phyloP scores from a whole-genome alignment of 371 early-diverging fungal species.

The Haplosporangium sp. region DNA sequence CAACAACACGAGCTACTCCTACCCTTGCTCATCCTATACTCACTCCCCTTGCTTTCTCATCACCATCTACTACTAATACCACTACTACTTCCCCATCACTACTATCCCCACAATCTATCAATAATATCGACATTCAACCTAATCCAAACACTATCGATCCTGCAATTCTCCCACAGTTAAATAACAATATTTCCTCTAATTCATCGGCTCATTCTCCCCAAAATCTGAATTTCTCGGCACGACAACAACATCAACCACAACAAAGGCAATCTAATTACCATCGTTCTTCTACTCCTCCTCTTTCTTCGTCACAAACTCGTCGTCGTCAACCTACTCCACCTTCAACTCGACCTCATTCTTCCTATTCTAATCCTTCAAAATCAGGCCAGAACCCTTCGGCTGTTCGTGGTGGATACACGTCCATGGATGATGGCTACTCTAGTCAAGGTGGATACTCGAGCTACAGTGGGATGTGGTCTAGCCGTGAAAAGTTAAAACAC shows the following conservation, averaged over 20 bases:
- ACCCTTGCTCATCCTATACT: background rate
- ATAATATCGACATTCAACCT: conserved; percentile 1
- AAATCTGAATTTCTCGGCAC: background rate
- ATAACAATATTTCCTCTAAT: background rate
- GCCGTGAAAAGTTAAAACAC: conserved; percentile 24
- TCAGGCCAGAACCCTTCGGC: conserved; percentile 1
- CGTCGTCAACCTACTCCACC: background rate
- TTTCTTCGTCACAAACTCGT: background rate
- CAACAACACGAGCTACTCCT: too few relatives aligned
- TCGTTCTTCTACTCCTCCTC: background rate
- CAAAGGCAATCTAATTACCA: background rate
- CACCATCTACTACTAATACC: background rate
- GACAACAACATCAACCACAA: background rate
- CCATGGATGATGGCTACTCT: conserved; percentile 54
- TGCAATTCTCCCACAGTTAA: too few relatives aligned
- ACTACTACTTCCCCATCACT: conserved; percentile 5
- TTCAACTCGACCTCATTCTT: background rate
- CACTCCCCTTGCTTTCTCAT: background rate
- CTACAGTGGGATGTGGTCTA: conserved; percentile 45
- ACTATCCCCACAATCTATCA: background rate
- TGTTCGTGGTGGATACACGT: conserved; percentile 23
- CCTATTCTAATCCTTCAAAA: background rate
- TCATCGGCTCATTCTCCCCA: background rate
- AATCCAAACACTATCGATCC: conserved; percentile 1
- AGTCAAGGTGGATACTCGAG: conserved; percentile 50